These are phyloP conservation scores for Hawksworthiomyces lignivorus DNA, from an alignment of 2,329 filamentous ascomycete species.

Conservation along the genomic window DNA sequence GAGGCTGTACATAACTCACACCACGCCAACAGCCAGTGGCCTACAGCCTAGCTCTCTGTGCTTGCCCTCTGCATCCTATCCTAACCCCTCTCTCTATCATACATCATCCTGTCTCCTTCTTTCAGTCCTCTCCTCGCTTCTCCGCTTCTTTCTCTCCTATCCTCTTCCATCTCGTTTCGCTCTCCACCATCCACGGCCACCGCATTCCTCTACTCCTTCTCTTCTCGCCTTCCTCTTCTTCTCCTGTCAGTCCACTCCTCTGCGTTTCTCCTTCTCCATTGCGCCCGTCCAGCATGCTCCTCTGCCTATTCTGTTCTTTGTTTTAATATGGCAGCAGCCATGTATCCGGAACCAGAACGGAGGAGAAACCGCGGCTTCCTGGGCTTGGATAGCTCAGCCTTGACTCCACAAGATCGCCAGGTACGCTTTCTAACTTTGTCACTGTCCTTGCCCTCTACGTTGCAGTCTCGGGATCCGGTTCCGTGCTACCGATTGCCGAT, in stretches of 20 bases:
- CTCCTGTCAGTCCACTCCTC: too few relatives aligned
- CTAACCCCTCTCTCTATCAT: too few relatives aligned
- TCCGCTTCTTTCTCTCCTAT: not conserved
- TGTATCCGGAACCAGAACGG: conserved; percentile 28
- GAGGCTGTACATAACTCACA: too few relatives aligned
- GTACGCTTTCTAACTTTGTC: conserved; percentile 23
- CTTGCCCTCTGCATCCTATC: too few relatives aligned
- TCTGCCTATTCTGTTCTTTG: not conserved
- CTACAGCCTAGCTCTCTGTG: too few relatives aligned
- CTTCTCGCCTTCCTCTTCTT: not conserved
- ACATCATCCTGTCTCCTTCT: not conserved
- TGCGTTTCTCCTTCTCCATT: not conserved
- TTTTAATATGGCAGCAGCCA: conserved; percentile 13
- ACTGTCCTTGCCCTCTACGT: not conserved
- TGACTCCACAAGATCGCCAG: conserved; percentile 41
- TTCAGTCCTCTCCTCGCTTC: not conserved
- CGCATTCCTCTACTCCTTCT: not conserved
- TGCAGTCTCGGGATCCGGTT: too few relatives aligned
- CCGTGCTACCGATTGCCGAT: too few relatives aligned
- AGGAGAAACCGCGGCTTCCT: conserved; percentile 42
- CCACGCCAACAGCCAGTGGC: too few relatives aligned
- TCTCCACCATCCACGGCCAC: too few relatives aligned
- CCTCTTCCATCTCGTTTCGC: not conserved
- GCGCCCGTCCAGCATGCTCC: not conserved
- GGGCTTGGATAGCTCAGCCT: conserved; percentile 42